Evolutionary conservation across 2,329 filamentous ascomycete species (phyloP).

Genomic region (Seiridium cupressi): DNA sequence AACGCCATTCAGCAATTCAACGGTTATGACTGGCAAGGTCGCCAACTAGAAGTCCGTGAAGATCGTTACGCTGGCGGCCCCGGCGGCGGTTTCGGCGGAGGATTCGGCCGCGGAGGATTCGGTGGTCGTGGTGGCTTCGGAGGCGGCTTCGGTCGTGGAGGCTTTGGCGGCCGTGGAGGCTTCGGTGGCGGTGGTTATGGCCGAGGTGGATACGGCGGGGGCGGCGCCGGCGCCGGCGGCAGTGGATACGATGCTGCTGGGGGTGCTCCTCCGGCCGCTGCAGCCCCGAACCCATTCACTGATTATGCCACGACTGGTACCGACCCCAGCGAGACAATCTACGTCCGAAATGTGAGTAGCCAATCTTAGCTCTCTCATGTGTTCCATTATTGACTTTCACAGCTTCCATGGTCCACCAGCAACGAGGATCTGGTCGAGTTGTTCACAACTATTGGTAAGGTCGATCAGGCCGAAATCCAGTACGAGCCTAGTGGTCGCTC

Average conservation of each 20-base stretch:
- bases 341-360: constrained; percentile 87
- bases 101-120: constrained; percentile 52
- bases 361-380: not conserved
- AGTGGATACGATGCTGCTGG: constrained; percentile 48
- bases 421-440: constrained; percentile 96
- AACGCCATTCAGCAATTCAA: constrained; percentile 98
- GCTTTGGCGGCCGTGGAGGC: constrained; percentile 45
- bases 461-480: constrained; percentile 98
- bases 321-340: constrained; percentile 81
- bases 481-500: constrained; percentile 97
- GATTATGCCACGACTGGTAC: constrained; percentile 86
- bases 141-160: constrained; percentile 40
- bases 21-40: constrained; percentile 97
- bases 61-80: constrained; percentile 80
- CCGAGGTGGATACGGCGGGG: constrained; percentile 40
- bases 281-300: constrained; percentile 82
- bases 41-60: constrained; percentile 89
- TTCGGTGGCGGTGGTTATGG: constrained; percentile 45
- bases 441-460: constrained; percentile 96
- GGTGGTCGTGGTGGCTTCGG: constrained; percentile 42
- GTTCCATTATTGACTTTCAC: constrained; percentile 14
- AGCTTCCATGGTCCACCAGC: constrained; percentile 98
- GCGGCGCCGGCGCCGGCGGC: constrained; percentile 40
- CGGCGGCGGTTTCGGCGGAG: constrained; percentile 58
- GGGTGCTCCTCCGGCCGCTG: constrained; percentile 34